Evolutionary conservation across 2,329 filamentous ascomycete species (phyloP).

Genomic region (Aspergillus sp.): DNA sequence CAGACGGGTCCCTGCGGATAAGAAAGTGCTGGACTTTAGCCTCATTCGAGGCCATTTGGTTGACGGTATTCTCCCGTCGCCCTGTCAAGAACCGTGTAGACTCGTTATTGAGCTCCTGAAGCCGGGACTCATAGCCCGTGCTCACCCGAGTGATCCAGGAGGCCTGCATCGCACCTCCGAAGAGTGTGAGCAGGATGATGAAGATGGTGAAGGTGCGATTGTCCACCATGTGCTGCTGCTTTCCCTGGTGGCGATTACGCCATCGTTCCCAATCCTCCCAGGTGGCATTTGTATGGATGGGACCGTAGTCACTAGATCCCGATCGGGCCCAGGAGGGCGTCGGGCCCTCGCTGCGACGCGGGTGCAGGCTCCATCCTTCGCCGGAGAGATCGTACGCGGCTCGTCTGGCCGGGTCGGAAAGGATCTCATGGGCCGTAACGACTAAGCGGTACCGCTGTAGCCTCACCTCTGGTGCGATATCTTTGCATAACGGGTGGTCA

Average conservation of each 20-base stretch:
- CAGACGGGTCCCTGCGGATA: slow-evolving; percentile 64
- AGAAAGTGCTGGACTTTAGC: slow-evolving; percentile 77
- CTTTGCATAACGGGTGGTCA: slow-evolving; percentile 42
- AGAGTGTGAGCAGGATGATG: slow-evolving; percentile 66
- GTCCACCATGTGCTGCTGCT: slow-evolving; percentile 60
- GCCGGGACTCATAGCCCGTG: slow-evolving; percentile 62
- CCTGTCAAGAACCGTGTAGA: slow-evolving; percentile 58
- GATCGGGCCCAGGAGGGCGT: slow-evolving; percentile 20
- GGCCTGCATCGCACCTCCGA: slow-evolving; percentile 72
- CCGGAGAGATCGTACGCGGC: slow-evolving; percentile 80
- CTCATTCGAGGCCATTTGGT: slow-evolving; percentile 49
- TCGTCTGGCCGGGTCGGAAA: slow-evolving; percentile 77
- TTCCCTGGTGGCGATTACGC: slow-evolving; percentile 56
- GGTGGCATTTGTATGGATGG: slow-evolving; percentile 73
- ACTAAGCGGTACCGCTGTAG: slow-evolving; percentile 90
- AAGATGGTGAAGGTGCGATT: slow-evolving; percentile 76
- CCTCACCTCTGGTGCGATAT: slow-evolving; percentile 60
- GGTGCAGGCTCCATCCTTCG: slow-evolving; percentile 68
- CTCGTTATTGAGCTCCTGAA: slow-evolving; percentile 65
- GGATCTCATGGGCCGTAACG: slow-evolving; percentile 81
- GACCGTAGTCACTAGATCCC: slow-evolving; percentile 31
- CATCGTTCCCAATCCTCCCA: slow-evolving; percentile 98
- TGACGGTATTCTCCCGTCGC: slow-evolving; percentile 53
- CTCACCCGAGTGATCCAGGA: slow-evolving; percentile 66
- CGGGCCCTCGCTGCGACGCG: slow-evolving; percentile 30